Evolutionary conservation across 305 asterid genomes (phyloP).

Genomic region (Vinca major): DNA sequence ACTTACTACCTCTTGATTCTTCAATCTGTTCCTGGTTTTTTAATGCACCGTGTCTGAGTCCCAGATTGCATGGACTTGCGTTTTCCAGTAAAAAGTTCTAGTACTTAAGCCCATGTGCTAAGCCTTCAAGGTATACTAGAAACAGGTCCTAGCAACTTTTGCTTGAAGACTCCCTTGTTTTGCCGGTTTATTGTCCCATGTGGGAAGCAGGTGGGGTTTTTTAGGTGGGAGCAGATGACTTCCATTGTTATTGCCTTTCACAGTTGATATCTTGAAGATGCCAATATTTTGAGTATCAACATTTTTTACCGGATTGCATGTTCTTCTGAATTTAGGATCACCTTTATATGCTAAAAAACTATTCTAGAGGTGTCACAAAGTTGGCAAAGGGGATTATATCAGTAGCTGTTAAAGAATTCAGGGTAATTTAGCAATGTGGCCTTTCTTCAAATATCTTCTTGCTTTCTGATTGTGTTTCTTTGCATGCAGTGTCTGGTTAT

Average conservation of each 20-base stretch:
- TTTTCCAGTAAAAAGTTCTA: background rate
- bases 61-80: background rate
- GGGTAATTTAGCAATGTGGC: background rate
- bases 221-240: background rate
- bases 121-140: background rate
- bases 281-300: background rate
- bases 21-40: background rate
- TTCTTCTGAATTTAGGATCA: no score
- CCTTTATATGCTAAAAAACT: no score
- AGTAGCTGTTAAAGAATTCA: no score
- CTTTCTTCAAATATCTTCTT: constrained; percentile 11
- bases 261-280: background rate
- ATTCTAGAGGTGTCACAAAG: no score
- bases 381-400: no score
- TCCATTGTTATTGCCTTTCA: background rate
- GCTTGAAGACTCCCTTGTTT: background rate
- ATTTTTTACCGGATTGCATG: background rate
- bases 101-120: background rate
- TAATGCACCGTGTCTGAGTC: background rate
- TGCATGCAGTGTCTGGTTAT: constrained; percentile 49
- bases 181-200: background rate
- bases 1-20: background rate
- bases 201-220: background rate
- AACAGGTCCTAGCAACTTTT: background rate
- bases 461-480: constrained; percentile 14